phyloP scores from a whole-genome alignment of 2,329 filamentous ascomycete species.

The Eutypa lata region DNA sequence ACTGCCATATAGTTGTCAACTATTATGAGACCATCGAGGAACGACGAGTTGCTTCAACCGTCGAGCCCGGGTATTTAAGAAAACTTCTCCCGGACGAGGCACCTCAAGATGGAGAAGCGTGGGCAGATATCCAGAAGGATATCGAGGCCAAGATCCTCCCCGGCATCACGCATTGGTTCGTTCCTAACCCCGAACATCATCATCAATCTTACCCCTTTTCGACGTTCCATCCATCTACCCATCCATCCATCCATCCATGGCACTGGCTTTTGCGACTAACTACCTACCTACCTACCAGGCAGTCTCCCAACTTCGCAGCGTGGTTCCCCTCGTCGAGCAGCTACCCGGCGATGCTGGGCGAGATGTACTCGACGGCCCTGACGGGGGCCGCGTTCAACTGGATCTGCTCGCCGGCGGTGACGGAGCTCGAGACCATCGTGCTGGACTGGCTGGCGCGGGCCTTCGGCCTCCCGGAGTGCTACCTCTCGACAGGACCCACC shows the following conservation, averaged over 20 bases:
- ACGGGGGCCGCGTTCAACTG: constrained; percentile 94
- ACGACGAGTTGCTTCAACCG: constrained; percentile 70
- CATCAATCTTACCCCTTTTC: background rate
- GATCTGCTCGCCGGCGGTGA: constrained; percentile 89
- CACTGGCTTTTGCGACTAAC: background rate
- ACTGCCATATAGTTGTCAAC: constrained; percentile 60
- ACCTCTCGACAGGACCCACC: constrained; percentile 67
- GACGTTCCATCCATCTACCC: background rate
- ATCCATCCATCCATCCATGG: background rate
- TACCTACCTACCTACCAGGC: constrained; percentile 40
- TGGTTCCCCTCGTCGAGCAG: constrained; percentile 85
- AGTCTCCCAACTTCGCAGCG: constrained; percentile 91
- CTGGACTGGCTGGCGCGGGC: constrained; percentile 87
- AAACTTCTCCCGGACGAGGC: constrained; percentile 69
- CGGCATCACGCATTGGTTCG: constrained; percentile 81
- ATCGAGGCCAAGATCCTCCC: constrained; percentile 85
- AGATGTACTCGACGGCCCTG: constrained; percentile 88
- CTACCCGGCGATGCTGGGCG: constrained; percentile 83
- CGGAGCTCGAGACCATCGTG: constrained; percentile 88
- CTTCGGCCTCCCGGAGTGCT: constrained; percentile 69
- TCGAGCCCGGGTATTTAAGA: constrained; percentile 82
- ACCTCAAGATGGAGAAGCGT: constrained; percentile 67
- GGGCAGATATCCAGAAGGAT: constrained; percentile 77
- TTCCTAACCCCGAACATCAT: background rate
- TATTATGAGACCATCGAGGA: constrained; percentile 77